Evolutionary conservation across 768 basidiomycete genomes (phyloP).

Genomic region (Trametes elegans): DNA sequence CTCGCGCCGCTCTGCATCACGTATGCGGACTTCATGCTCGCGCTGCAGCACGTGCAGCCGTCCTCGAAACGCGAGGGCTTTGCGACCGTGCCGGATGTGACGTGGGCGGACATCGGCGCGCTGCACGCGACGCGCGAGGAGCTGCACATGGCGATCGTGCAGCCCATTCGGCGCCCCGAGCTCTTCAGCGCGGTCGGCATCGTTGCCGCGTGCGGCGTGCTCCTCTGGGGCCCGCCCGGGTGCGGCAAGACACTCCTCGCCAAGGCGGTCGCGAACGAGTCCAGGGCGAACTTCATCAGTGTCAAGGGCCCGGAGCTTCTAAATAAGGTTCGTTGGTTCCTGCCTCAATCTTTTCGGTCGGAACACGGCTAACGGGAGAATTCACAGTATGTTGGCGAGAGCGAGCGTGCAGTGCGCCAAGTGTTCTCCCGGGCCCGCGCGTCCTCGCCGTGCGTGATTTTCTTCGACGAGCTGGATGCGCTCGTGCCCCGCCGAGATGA

Average conservation of each 20-base stretch:
- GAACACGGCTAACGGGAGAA: background rate
- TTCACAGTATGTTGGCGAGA: slow-evolving; percentile 93
- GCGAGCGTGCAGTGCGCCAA: slow-evolving; percentile 91
- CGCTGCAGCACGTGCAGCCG: slow-evolving; percentile 89
- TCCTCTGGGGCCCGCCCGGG: slow-evolving; percentile 98
- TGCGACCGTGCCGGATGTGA: slow-evolving; percentile 92
- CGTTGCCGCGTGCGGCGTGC: slow-evolving; percentile 86
- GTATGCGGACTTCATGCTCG: slow-evolving; percentile 72
- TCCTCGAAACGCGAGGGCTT: slow-evolving; percentile 98
- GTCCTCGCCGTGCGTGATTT: slow-evolving; percentile 91
- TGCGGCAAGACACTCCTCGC: slow-evolving; percentile 98
- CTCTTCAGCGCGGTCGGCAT: slow-evolving; percentile 89
- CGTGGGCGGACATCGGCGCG: slow-evolving; percentile 94
- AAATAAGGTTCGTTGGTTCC: slow-evolving; percentile 73
- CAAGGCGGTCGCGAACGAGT: slow-evolving; percentile 97
- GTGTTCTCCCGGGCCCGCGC: slow-evolving; percentile 93
- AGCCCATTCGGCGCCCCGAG: slow-evolving; percentile 88
- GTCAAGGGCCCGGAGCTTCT: slow-evolving; percentile 96
- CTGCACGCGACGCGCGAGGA: slow-evolving; percentile 85
- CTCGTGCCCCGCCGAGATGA: slow-evolving; percentile 90
- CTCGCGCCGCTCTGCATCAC: slow-evolving; percentile 83
- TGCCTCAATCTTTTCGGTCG: background rate
- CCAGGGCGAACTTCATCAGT: slow-evolving; percentile 93
- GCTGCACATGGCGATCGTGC: slow-evolving; percentile 96
- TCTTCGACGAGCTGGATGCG: slow-evolving; percentile 94